Percentiles rank a stretch among this genome's conserved stretches.
Evolutionary conservation across 108 stramenopile genomes (phyloP).

Genomic region (Pseudonitzschia multiseries): DNA sequence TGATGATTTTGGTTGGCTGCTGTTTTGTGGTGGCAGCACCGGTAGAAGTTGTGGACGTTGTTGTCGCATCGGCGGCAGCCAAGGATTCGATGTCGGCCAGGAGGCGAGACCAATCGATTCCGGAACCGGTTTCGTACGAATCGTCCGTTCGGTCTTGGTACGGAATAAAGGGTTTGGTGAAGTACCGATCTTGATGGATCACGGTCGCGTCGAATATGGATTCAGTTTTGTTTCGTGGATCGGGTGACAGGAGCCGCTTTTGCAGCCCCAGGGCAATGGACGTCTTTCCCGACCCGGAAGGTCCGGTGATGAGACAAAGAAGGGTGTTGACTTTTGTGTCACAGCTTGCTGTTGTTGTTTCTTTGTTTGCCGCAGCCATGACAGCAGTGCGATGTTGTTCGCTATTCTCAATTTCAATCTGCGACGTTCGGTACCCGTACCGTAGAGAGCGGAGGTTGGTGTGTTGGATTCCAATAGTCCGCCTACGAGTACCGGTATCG

Average conservation of each 20-base stretch:
- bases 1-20: not conserved
- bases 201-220: not conserved
- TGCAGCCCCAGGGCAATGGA: not conserved
- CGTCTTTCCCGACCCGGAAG: conserved; percentile 11
- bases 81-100: not conserved
- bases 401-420: too few relatives aligned
- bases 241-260: not conserved
- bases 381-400: too few relatives aligned
- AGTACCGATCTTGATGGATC: conserved; percentile 14
- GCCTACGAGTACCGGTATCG: too few relatives aligned
- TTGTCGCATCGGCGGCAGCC: not conserved
- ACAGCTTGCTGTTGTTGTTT: not conserved
- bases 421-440: too few relatives aligned
- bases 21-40: not conserved
- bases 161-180: conserved; percentile 6
- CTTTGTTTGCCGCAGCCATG: too few relatives aligned
- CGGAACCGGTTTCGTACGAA: conserved; percentile 9
- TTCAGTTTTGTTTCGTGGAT: not conserved
- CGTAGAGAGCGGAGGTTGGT: too few relatives aligned
- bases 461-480: too few relatives aligned
- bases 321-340: not conserved
- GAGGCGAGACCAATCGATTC: conserved; percentile 3
- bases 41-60: not conserved
- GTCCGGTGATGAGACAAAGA: conserved; percentile 13
- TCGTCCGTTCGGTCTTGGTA: conserved; percentile 9